phyloP scores from a whole-genome alignment of 2,329 filamentous ascomycete genomes.

The Aphanocladium album region DNA sequence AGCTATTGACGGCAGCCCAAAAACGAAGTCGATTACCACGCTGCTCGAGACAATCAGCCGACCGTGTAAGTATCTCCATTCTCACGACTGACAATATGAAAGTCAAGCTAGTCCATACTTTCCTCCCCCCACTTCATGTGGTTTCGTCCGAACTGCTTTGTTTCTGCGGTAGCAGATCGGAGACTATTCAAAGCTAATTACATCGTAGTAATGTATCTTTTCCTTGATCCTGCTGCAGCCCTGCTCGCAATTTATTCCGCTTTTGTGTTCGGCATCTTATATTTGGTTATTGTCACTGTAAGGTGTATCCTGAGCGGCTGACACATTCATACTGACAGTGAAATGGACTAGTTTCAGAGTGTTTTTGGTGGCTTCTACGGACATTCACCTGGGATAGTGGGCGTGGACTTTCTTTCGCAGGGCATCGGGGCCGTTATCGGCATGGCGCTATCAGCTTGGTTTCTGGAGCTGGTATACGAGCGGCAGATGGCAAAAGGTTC shows the following conservation, averaged over 20 bases:
- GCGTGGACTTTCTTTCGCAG: not conserved
- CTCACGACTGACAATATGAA: too few relatives aligned
- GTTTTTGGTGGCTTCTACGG: not conserved
- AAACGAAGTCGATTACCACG: not conserved
- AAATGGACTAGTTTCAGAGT: not conserved
- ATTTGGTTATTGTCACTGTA: conserved; percentile 11
- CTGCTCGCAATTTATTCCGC: conserved; percentile 1
- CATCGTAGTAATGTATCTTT: not conserved
- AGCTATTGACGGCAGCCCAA: not conserved
- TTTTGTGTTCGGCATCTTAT: conserved; percentile 4
- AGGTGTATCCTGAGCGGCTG: not conserved
- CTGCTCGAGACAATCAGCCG: not conserved
- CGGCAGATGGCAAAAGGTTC: not conserved
- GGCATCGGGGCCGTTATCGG: conserved; percentile 8
- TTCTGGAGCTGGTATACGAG: conserved; percentile 2
- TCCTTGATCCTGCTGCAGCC: not conserved
- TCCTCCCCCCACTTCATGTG: too few relatives aligned
- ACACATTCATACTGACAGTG: not conserved
- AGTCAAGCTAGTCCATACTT: not conserved
- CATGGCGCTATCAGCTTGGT: not conserved
- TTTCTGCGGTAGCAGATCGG: not conserved
- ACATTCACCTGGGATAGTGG: not conserved
- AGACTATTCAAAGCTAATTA: not conserved
- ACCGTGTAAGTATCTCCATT: not conserved
- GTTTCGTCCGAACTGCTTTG: not conserved